Conservation (phyloP, 345 rosid genomes). For the Arabis hirsuta region DNA sequence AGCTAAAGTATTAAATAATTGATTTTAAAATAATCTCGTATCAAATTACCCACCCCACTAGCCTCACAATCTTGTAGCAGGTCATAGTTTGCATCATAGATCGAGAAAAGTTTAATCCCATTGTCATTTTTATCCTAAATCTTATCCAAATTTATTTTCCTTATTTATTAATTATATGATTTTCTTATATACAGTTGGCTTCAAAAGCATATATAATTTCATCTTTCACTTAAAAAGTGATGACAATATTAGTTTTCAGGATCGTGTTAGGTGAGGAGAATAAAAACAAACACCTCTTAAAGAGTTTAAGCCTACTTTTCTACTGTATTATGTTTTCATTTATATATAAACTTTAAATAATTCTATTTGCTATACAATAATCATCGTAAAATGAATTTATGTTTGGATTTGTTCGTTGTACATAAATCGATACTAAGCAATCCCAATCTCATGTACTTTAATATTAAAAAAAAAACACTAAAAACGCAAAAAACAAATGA, state of each 20-base stretch:
- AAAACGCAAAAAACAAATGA: too few relatives aligned
- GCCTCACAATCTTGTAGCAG: conserved; percentile 23
- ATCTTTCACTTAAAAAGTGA: conserved; percentile 22
- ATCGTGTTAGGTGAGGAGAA: conserved; percentile 37
- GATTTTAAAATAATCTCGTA: neutral
- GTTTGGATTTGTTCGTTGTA: too few relatives aligned
- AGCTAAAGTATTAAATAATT: neutral
- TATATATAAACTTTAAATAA: too few relatives aligned
- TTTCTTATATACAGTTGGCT: conserved; percentile 12
- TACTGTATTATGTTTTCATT: too few relatives aligned
- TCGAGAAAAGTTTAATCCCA: conserved; percentile 33
- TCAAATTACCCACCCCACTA: conserved; percentile 45
- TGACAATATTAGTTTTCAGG: conserved; percentile 5
- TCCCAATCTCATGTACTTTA: too few relatives aligned
- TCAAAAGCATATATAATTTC: conserved; percentile 29
- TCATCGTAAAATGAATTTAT: too few relatives aligned
- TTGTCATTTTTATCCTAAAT: conserved; percentile 14
- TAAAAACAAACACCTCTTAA: conserved; percentile 17
- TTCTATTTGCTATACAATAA: too few relatives aligned
- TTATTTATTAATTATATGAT: neutral
- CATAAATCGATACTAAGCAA: too few relatives aligned
- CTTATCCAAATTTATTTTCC: neutral
- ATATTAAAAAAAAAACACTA: too few relatives aligned
- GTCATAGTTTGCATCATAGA: conserved; percentile 43
- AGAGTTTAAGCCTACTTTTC: neutral